Conservation (phyloP, 495 filamentous ascomycete species). For the Penicillium coprophilum region DNA sequence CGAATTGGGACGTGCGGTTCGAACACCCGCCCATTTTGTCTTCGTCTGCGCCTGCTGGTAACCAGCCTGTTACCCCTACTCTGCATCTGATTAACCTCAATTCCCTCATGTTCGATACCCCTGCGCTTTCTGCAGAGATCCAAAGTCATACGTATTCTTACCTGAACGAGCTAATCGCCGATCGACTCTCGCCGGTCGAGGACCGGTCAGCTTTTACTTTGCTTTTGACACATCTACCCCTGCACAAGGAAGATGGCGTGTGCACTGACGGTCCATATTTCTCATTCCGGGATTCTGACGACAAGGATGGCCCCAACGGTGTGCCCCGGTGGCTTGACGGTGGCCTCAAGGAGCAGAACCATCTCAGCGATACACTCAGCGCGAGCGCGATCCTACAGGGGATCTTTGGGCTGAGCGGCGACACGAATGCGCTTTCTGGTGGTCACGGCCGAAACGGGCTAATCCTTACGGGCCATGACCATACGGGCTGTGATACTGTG, state of each 20-base stretch:
- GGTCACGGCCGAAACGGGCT: conserved; percentile 68
- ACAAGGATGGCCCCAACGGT: conserved; percentile 32
- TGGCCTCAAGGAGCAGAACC: conserved; percentile 88
- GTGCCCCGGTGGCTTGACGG: conserved; percentile 45
- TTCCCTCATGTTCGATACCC: conserved; percentile 85
- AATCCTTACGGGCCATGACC: conserved; percentile 90
- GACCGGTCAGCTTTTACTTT: conserved; percentile 69
- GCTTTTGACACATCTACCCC: conserved; percentile 86
- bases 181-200: conserved; percentile 64
- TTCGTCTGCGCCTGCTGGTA: conserved; percentile 5
- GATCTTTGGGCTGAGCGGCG: conserved; percentile 72
- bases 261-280: conserved; percentile 85
- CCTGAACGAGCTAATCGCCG: conserved; percentile 65
- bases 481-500: conserved; percentile 85
- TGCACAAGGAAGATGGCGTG: conserved; percentile 78
- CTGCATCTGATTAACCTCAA: conserved; percentile 86
- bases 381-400: conserved; percentile 67
- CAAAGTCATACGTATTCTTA: conserved; percentile 74
- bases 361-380: conserved; percentile 67
- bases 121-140: conserved; percentile 61
- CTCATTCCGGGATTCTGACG: conserved; percentile 59
- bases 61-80: conserved; percentile 34
- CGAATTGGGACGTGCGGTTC: conserved; percentile 85
- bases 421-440: conserved; percentile 45
- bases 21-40: conserved; percentile 39